Evolutionary conservation across 176 grass and related monocot genomes (phyloP).

Genomic region (Juncus inflexus): DNA sequence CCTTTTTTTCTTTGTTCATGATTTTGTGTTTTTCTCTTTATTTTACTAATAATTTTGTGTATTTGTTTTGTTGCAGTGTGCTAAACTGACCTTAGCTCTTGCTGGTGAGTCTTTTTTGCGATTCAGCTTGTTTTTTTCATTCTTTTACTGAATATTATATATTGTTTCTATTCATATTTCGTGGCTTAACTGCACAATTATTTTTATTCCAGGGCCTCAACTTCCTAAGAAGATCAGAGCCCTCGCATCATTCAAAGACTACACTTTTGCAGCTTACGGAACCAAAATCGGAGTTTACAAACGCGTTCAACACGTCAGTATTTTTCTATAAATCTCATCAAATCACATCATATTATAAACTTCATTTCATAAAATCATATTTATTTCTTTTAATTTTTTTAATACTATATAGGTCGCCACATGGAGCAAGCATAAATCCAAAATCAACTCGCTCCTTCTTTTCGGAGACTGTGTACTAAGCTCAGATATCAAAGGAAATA

Average conservation of each 20-base stretch:
- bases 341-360: background rate
- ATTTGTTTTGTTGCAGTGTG: conserved; percentile 59
- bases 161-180: background rate
- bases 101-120: conserved; percentile 47
- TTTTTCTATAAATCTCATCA: background rate
- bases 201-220: conserved; percentile 61
- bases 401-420: conserved; percentile 56
- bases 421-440: conserved; percentile 78
- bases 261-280: conserved; percentile 85
- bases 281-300: conserved; percentile 76
- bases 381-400: conserved; percentile 4
- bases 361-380: background rate
- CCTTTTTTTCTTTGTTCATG: background rate
- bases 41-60: background rate
- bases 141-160: background rate
- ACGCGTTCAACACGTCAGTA: conserved; percentile 63
- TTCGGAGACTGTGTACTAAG: conserved; percentile 85
- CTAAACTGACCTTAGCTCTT: conserved; percentile 84
- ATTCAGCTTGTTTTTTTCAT: background rate
- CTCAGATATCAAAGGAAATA: conserved; percentile 65
- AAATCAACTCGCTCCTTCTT: conserved; percentile 62
- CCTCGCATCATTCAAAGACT: conserved; percentile 80
- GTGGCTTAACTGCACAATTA: background rate
- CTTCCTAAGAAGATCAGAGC: conserved; percentile 89
- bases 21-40: background rate